phyloP scores from a whole-genome alignment of 179 eudicot species.

The Vitellaria paradoxa region DNA sequence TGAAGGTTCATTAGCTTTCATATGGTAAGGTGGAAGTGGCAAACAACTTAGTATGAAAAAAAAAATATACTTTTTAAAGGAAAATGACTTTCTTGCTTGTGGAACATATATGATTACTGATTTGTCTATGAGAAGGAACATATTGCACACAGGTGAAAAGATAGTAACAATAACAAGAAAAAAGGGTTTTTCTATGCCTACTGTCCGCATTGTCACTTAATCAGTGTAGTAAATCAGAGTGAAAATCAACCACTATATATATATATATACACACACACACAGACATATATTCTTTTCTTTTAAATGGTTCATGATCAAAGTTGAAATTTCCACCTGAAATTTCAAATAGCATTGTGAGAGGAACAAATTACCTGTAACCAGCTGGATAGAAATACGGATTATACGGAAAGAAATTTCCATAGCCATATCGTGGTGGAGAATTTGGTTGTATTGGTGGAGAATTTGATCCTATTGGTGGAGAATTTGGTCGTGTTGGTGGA shows the following conservation, averaged over 20 bases:
- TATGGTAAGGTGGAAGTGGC: background rate
- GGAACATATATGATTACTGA: background rate
- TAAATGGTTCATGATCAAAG: background rate
- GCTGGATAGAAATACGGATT: constrained; percentile 49
- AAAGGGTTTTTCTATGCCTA: background rate
- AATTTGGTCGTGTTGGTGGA: too few species aligned
- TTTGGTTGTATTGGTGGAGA: too few species aligned
- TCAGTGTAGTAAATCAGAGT: background rate
- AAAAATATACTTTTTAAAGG: background rate
- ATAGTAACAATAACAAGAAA: background rate
- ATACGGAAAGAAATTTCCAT: constrained; percentile 54
- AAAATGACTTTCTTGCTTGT: background rate
- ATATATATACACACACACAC: background rate
- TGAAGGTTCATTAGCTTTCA: too few species aligned
- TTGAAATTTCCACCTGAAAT: background rate
- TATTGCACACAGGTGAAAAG: background rate
- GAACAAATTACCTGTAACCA: constrained; percentile 55
- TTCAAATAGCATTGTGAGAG: background rate
- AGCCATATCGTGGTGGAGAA: constrained; percentile 38
- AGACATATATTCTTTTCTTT: background rate
- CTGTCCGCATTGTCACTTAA: background rate
- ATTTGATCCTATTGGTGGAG: too few species aligned
- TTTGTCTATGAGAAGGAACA: constrained; percentile 5
- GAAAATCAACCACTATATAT: background rate
- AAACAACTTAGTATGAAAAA: background rate